A percentile compares a stretch with the other conserved stretches of the same genome.
These are phyloP conservation scores for Rhodamnia rubescens DNA, from an alignment of 345 rosid genomes.

Conservation along the genomic window DNA sequence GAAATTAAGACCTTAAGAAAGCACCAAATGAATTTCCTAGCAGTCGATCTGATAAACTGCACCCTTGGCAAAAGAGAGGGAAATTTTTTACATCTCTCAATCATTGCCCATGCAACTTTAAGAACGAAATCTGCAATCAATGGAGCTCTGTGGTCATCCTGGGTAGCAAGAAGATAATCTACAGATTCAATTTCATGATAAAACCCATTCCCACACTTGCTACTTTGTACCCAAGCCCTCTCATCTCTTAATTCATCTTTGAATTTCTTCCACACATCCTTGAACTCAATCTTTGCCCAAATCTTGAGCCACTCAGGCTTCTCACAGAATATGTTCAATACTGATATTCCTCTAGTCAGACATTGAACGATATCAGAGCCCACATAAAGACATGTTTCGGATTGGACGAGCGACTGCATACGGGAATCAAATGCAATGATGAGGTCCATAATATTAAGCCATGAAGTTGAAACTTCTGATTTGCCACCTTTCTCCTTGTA, in stretches of 20 bases:
- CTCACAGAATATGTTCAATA: constrained; percentile 40
- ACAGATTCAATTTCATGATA: constrained; percentile 14
- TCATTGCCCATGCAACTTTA: constrained; percentile 38
- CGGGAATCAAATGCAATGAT: constrained; percentile 54
- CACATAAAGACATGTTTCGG: constrained; percentile 34
- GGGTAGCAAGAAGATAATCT: constrained; percentile 32
- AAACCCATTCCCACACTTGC: constrained; percentile 1
- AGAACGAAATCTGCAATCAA: constrained; percentile 38
- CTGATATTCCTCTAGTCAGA: constrained; percentile 27
- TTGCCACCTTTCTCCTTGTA: constrained; percentile 31
- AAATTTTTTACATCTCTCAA: constrained; percentile 42
- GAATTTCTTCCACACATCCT: constrained; percentile 55
- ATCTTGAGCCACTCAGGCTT: constrained; percentile 60
- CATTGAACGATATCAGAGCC: constrained; percentile 23
- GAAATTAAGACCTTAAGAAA: constrained; percentile 36
- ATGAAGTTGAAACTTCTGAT: constrained; percentile 40
- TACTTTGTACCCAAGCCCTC: constrained; percentile 38
- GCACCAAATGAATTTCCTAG: constrained; percentile 58
- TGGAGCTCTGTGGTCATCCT: constrained; percentile 60
- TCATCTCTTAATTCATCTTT: constrained; percentile 44
- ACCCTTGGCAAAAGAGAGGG: constrained; percentile 28
- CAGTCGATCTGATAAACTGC: constrained; percentile 48
- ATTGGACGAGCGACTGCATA: constrained; percentile 38
- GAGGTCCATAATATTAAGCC: constrained; percentile 72
- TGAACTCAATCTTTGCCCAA: constrained; percentile 77